phyloP scores from a whole-genome alignment of 2,329 filamentous ascomycete genomes.

The Cercospora zeae-maydis region DNA sequence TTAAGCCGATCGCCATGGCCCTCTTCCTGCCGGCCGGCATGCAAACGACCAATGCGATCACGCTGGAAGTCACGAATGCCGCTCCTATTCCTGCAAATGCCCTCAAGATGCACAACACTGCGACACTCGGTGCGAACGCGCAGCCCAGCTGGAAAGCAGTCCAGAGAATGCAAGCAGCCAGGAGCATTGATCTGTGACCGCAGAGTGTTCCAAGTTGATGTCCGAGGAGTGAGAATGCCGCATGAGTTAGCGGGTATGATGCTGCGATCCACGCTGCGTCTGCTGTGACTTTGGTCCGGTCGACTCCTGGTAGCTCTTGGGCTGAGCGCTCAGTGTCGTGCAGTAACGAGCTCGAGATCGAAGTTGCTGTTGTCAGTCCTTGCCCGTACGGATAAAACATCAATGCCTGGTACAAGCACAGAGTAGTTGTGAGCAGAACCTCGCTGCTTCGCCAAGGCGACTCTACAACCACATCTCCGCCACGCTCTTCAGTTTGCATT shows the following conservation, averaged over 20 bases:
- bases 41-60: constrained; percentile 7
- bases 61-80: constrained; percentile 6
- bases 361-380: constrained; percentile 2
- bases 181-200: constrained; percentile 15
- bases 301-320: neutral
- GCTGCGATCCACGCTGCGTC: constrained; percentile 16
- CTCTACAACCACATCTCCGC: neutral
- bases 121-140: constrained; percentile 2
- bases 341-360: neutral
- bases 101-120: constrained; percentile 5
- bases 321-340: neutral
- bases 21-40: constrained; percentile 8
- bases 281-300: neutral
- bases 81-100: constrained; percentile 10
- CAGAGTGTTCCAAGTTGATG: constrained; percentile 11
- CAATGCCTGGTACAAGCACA: constrained; percentile 3
- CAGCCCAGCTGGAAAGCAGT: constrained; percentile 9
- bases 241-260: constrained; percentile 15
- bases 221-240: constrained; percentile 12
- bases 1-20: neutral
- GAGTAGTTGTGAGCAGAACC: neutral
- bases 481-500: neutral
- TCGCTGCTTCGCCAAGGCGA: neutral
- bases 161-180: constrained; percentile 12
- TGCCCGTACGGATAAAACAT: constrained; percentile 9